phyloP scores from a whole-genome alignment of 2,329 filamentous ascomycete species.

The Apiospora phragmitis region DNA sequence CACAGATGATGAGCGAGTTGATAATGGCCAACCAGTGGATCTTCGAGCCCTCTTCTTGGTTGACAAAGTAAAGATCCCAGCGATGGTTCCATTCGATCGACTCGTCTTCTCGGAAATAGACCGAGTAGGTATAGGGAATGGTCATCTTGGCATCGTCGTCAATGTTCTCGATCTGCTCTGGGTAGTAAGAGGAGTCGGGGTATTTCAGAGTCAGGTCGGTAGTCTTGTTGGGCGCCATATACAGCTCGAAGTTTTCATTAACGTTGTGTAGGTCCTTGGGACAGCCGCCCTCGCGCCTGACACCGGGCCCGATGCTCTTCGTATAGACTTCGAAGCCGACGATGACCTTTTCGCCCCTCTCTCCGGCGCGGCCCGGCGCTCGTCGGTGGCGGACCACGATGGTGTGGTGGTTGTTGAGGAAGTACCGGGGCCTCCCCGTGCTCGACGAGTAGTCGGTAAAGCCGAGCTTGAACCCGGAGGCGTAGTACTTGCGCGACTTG shows the following conservation, averaged over 20 bases:
- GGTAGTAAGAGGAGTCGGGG: constrained; percentile 59
- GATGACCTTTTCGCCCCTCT: constrained; percentile 73
- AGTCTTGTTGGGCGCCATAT: constrained; percentile 64
- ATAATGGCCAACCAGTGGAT: constrained; percentile 89
- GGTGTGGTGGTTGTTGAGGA: constrained; percentile 85
- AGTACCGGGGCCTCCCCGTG: constrained; percentile 65
- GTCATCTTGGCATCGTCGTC: constrained; percentile 67
- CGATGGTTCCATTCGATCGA: constrained; percentile 79
- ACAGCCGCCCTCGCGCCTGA: constrained; percentile 66
- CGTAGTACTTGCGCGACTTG: constrained; percentile 83
- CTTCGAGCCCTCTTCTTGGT: constrained; percentile 77
- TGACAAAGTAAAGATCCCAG: constrained; percentile 89
- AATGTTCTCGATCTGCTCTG: constrained; percentile 52
- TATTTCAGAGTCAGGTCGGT: constrained; percentile 48
- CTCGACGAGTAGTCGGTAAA: constrained; percentile 66
- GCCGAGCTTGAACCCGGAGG: constrained; percentile 85
- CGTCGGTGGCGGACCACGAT: constrained; percentile 78
- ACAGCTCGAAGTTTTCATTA: constrained; percentile 67
- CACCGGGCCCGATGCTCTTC: constrained; percentile 70
- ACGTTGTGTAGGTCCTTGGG: constrained; percentile 65
- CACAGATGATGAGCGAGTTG: constrained; percentile 83
- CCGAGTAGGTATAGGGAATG: constrained; percentile 85
- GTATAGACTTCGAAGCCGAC: constrained; percentile 90
- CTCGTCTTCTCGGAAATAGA: constrained; percentile 84
- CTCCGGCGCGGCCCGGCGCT: constrained; percentile 68